These are phyloP conservation scores for Didymella lethalis DNA, from an alignment of 2,329 filamentous ascomycete species.

Conservation along the genomic window DNA sequence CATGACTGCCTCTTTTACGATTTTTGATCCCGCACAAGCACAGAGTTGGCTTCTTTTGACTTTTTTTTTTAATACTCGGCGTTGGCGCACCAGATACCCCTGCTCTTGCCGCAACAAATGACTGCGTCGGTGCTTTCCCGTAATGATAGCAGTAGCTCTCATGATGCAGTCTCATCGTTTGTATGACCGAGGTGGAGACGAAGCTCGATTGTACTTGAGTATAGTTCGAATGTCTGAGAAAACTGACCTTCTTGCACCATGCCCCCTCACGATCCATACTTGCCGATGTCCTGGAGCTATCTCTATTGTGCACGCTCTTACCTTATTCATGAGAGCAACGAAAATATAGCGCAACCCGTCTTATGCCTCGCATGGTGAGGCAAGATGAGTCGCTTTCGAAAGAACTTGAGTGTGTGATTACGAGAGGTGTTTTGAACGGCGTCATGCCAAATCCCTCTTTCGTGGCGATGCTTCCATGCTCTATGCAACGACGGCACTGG, in stretches of 20 bases:
- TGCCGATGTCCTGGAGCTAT: background rate
- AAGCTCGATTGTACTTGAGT: background rate
- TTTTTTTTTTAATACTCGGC: too few relatives aligned
- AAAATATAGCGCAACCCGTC: background rate
- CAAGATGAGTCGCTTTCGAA: background rate
- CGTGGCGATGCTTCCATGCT: background rate
- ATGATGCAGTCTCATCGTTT: too few relatives aligned
- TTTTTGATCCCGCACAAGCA: too few relatives aligned
- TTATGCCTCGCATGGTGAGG: background rate
- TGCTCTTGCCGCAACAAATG: background rate
- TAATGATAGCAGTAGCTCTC: background rate
- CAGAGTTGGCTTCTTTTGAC: too few relatives aligned
- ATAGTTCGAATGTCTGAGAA: background rate
- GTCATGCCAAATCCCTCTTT: background rate
- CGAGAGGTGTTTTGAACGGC: background rate
- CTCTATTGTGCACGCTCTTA: background rate
- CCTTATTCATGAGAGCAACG: too few relatives aligned
- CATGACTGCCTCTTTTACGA: background rate
- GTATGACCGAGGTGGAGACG: background rate
- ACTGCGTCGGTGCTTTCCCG: background rate
- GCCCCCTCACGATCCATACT: background rate
- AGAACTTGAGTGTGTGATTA: background rate
- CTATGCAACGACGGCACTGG: constrained; percentile 59
- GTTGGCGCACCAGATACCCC: too few relatives aligned
- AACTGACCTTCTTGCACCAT: background rate